These are phyloP conservation scores for Alternaria hordeiaustralica DNA, from an alignment of 2,329 filamentous ascomycete species.

Conservation along the genomic window DNA sequence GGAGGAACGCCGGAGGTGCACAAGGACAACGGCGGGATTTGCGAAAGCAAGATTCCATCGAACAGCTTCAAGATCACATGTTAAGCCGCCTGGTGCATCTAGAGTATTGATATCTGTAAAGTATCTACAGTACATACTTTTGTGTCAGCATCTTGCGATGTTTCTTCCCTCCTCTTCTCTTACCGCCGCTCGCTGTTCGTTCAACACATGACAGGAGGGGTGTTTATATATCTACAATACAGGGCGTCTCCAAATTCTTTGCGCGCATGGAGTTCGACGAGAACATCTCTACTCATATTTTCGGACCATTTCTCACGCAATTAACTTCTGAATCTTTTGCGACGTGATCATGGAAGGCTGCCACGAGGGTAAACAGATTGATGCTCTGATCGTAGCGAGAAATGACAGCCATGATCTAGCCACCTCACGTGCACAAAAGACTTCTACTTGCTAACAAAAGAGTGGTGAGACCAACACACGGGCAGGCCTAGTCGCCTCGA, in stretches of 20 bases:
- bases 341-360: not conserved
- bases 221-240: not conserved
- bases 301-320: not conserved
- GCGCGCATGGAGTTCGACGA: not conserved
- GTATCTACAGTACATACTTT: too few relatives aligned
- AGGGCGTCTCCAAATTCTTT: not conserved
- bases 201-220: not conserved
- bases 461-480: not conserved
- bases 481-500: not conserved
- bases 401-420: not conserved
- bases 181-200: not conserved
- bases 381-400: not conserved
- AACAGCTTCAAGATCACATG: slow-evolving; percentile 2
- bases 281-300: not conserved
- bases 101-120: too few relatives aligned
- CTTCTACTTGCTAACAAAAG: not conserved
- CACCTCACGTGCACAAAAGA: not conserved
- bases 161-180: not conserved
- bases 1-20: not conserved
- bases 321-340: not conserved
- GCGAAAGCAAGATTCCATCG: not conserved
- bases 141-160: not conserved
- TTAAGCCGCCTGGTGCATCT: not conserved
- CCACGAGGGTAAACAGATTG: not conserved
- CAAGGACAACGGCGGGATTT: not conserved